A percentile compares a stretch with the other conserved stretches of the same genome.
phyloP scores from a whole-genome alignment of 228 moss, liverwort and hornwort species.

The Sphagnum fallax region DNA sequence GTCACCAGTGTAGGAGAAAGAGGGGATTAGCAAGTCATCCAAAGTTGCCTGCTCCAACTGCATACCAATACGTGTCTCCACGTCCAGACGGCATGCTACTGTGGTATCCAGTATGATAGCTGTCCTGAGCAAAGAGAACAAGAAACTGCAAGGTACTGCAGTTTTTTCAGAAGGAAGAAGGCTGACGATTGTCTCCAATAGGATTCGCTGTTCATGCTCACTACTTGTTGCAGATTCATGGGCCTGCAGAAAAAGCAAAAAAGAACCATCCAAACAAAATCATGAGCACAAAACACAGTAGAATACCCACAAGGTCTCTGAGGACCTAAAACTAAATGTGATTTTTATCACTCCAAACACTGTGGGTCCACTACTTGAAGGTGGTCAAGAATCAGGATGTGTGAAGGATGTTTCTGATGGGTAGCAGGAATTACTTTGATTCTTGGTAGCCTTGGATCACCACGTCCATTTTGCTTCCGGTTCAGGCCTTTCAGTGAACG shows the following conservation, averaged over 20 bases:
- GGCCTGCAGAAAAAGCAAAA: conserved; percentile 19
- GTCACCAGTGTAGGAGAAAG: conserved; percentile 40
- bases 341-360: too few species aligned
- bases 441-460: conserved; percentile 51
- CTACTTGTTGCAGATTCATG: conserved; percentile 53
- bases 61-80: conserved; percentile 56
- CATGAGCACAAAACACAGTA: too few species aligned
- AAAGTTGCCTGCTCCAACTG: conserved; percentile 59
- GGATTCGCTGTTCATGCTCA: conserved; percentile 60
- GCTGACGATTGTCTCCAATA: conserved; percentile 53
- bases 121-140: conserved; percentile 49
- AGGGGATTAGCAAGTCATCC: conserved; percentile 51
- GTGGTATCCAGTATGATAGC: conserved; percentile 45
- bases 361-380: too few species aligned
- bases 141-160: conserved; percentile 47
- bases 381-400: too few species aligned
- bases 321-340: too few species aligned
- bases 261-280: neutral
- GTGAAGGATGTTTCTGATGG: too few species aligned
- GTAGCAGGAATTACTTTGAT: conserved; percentile 29
- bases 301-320: too few species aligned
- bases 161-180: conserved; percentile 48
- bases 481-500: conserved; percentile 59
- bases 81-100: conserved; percentile 48
- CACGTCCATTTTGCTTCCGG: conserved; percentile 58